Evolutionary conservation across 768 basidiomycete species (phyloP).

Genomic region (Pleurotus ostreatus): DNA sequence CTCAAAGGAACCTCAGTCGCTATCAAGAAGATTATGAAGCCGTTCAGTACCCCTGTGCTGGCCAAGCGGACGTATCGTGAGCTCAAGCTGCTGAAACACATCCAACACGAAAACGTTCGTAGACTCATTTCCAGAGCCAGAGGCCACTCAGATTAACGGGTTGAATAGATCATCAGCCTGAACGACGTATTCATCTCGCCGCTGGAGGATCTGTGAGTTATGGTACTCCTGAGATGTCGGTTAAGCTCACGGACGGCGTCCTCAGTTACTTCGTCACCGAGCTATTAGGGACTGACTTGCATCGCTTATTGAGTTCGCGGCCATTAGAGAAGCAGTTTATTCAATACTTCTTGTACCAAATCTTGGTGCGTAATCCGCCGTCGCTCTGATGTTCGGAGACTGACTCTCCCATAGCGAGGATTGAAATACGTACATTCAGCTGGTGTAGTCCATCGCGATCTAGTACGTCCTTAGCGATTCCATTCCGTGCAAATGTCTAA

Average conservation of each 20-base stretch:
- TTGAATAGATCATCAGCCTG: conserved; percentile 87
- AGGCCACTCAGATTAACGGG: not conserved
- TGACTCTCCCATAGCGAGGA: conserved; percentile 62
- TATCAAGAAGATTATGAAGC: conserved; percentile 99
- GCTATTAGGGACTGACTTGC: conserved; percentile 95
- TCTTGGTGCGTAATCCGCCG: conserved; percentile 58
- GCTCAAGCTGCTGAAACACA: conserved; percentile 96
- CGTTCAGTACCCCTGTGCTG: conserved; percentile 97
- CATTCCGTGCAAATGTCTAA: not conserved
- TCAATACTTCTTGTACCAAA: conserved; percentile 99
- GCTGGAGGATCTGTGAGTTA: conserved; percentile 89
- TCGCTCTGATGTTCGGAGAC: conserved; percentile 1
- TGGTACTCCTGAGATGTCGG: not conserved
- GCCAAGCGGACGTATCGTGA: conserved; percentile 97
- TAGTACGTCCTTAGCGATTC: conserved; percentile 46
- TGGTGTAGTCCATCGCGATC: conserved; percentile 96
- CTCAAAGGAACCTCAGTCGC: conserved; percentile 91
- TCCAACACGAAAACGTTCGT: conserved; percentile 95
- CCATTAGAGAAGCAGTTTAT: conserved; percentile 99
- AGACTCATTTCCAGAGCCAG: not conserved
- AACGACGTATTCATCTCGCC: conserved; percentile 99
- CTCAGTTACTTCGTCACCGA: conserved; percentile 97
- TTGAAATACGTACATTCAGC: conserved; percentile 99
- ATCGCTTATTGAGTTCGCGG: conserved; percentile 92
- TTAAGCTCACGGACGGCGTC: conserved; percentile 5